Evolutionary conservation across 345 rosid genomes (phyloP), one percentile per base, ranked within the genome.

Genomic region (Salix caprea): DNA sequence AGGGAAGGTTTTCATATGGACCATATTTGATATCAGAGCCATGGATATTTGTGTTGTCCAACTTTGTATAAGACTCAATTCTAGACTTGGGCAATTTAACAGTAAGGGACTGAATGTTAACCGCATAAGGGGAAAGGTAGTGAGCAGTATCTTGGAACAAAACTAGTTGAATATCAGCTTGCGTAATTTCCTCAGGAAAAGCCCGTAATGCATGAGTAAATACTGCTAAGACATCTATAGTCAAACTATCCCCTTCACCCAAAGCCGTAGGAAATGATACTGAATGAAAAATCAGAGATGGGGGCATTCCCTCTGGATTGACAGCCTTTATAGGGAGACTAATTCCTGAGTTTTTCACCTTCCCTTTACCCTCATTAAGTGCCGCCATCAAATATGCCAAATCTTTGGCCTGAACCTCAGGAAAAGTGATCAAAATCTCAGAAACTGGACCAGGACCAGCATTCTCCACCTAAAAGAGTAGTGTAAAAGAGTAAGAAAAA

Each of bases 21-120:
- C 97, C 99, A 68, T 96, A 96, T 80, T 88, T 96, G 83, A 96
- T 88, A 83, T 96, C 98, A 13, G 89, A 88, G 54, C 90, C 95
- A 58, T 88, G 89, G 37, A 71, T 32, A 84, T 91, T 92, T 1
- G 91, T 82, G 52, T 84, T 90, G 72, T 94, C 99, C 26, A 90
- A 68, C 65, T 86, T 93, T 5, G 97, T 87, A 76, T 87, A 96
- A 67, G 97, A 91, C 77, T 94, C 97, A 56, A 94, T 84, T 80
- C 94, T 89, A 40, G 91, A 76, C 50, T 78, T 88, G 10, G 97
- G 99, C 68, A 94, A 83, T 70, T 91, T 94, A 76, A 92, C 78
- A 78, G 77, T 82, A 72, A 96, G 84, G 1, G 97, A 87, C 89
- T 94, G 99, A 67, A 76, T 82, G 71, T 92, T 92, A 18, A 91